Conservation (phyloP, 352 stramenopile species). For the Globisporangium barbulae region DNA sequence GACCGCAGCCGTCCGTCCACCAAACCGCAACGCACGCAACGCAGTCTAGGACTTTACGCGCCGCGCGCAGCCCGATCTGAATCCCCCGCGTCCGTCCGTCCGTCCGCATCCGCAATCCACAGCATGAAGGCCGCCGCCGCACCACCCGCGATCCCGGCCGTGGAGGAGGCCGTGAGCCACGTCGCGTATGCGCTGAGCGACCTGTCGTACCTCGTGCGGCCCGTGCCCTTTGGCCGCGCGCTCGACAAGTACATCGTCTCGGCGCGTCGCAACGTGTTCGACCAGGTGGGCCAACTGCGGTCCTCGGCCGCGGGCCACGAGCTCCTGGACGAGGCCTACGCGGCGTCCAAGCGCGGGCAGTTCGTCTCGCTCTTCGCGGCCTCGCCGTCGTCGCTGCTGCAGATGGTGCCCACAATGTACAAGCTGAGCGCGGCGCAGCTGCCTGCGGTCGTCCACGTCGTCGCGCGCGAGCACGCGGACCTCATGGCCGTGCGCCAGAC, state of each 20-base stretch:
- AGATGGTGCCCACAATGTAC: slow-evolving; percentile 94
- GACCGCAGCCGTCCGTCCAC: too few relatives aligned
- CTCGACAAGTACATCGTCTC: slow-evolving; percentile 71
- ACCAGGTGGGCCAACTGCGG: slow-evolving; percentile 67
- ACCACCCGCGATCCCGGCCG: slow-evolving; percentile 20
- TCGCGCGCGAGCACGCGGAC: slow-evolving; percentile 89
- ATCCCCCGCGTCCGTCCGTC: neutral
- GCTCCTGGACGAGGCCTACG: slow-evolving; percentile 63
- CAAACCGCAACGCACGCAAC: slow-evolving; percentile 6
- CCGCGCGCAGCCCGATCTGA: slow-evolving; percentile 2
- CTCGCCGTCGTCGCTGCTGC: slow-evolving; percentile 78
- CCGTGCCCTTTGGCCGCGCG: slow-evolving; percentile 56
- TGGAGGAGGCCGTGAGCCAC: slow-evolving; percentile 78
- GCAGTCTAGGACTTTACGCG: slow-evolving; percentile 3
- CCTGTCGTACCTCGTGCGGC: slow-evolving; percentile 66
- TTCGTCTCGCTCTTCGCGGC: slow-evolving; percentile 90
- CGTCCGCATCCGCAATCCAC: neutral
- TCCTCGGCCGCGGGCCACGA: slow-evolving; percentile 47
- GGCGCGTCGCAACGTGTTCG: slow-evolving; percentile 74
- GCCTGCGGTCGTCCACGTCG: slow-evolving; percentile 88
- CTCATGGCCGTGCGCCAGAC: slow-evolving; percentile 91
- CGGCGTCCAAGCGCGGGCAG: slow-evolving; percentile 61
- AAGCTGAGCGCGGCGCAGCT: slow-evolving; percentile 89
- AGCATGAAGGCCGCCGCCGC: neutral
- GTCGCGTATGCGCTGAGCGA: slow-evolving; percentile 77